These are phyloP conservation scores for Pythium pyrilobum DNA, from an alignment of 352 stramenopile species.

Conservation along the genomic window DNA sequence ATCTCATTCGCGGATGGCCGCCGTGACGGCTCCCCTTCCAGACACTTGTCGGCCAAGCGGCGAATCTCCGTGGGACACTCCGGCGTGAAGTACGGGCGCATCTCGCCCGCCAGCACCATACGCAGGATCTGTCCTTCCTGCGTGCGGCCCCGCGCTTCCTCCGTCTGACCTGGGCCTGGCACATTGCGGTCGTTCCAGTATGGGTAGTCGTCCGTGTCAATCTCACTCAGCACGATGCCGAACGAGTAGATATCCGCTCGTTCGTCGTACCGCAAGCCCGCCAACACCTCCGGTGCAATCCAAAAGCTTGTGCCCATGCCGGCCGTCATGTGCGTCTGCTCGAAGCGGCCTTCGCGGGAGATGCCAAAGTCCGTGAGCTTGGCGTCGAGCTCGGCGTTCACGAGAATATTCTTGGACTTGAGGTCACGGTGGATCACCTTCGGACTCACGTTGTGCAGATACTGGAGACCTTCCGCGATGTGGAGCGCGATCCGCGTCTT, in stretches of 20 bases:
- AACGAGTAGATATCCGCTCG: constrained; percentile 15
- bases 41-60: neutral
- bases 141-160: neutral
- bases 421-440: constrained; percentile 29
- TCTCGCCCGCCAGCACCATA: constrained; percentile 1
- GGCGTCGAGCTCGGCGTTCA: constrained; percentile 2
- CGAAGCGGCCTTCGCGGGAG: constrained; percentile 1
- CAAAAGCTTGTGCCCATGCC: constrained; percentile 12
- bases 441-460: constrained; percentile 55
- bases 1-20: constrained; percentile 1
- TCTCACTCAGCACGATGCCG: constrained; percentile 10
- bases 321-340: constrained; percentile 7
- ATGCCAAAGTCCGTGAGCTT: constrained; percentile 26
- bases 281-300: constrained; percentile 18
- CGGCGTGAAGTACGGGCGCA: constrained; percentile 1
- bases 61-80: constrained; percentile 3
- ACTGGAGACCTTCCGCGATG: constrained; percentile 45
- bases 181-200: constrained; percentile 2
- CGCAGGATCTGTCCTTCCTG: neutral
- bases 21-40: neutral
- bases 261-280: constrained; percentile 6
- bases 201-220: constrained; percentile 14
- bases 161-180: neutral
- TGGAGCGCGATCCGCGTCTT: constrained; percentile 53
- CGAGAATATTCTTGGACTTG: constrained; percentile 25